phyloP scores from a whole-genome alignment of 768 basidiomycete genomes.

The Pulveroboletus sp. region DNA sequence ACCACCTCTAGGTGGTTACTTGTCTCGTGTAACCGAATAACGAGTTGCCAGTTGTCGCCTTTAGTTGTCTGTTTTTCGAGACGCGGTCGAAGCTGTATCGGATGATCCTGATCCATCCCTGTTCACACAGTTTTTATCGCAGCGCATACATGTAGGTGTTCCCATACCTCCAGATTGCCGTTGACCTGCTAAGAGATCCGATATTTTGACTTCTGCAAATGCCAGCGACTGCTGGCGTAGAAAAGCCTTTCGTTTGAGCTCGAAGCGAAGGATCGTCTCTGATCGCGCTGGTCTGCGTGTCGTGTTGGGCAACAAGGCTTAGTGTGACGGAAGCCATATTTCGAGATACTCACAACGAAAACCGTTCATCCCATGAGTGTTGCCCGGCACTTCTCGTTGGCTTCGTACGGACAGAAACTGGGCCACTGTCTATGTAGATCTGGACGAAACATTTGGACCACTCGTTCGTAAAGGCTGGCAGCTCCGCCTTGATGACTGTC shows the following conservation, averaged over 20 bases:
- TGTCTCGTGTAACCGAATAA: conserved; percentile 18
- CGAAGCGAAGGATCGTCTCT: conserved; percentile 21
- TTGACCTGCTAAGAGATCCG: conserved; percentile 14
- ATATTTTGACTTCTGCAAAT: conserved; percentile 9
- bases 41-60: conserved; percentile 14
- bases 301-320: not conserved
- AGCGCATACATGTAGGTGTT: not conserved
- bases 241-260: conserved; percentile 20
- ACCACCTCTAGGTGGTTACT: not conserved
- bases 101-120: conserved; percentile 14
- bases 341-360: conserved; percentile 15
- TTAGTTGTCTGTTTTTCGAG: not conserved
- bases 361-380: conserved; percentile 9
- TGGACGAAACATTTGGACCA: conserved; percentile 25
- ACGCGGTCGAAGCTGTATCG: conserved; percentile 14
- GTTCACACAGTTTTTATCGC: not conserved
- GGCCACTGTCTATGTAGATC: conserved; percentile 16
- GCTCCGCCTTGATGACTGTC: conserved; percentile 23
- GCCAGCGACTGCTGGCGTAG: conserved; percentile 16
- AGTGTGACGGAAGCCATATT: not conserved
- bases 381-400: not conserved
- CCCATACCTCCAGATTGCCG: conserved; percentile 7
- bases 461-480: conserved; percentile 14
- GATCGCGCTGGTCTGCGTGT: conserved; percentile 10
- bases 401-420: conserved; percentile 10